Percentiles rank a stretch among this genome's conserved stretches.
Evolutionary conservation across 495 filamentous ascomycete genomes (phyloP).

Genomic region (Parathielavia appendiculata): DNA sequence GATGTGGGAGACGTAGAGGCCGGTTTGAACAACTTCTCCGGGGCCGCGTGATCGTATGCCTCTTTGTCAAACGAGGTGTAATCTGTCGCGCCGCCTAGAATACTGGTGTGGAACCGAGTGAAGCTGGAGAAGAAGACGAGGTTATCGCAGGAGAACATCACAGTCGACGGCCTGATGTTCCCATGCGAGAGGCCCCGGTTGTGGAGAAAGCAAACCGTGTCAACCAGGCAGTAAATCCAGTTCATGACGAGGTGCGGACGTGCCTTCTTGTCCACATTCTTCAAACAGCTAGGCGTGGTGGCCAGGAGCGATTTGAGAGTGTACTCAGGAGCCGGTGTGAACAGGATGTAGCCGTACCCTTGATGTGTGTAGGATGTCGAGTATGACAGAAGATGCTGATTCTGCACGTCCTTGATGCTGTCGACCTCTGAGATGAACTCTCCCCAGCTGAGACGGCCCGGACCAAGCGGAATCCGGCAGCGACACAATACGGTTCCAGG

Average conservation of each 20-base stretch:
- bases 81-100: slow-evolving; percentile 37
- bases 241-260: slow-evolving; percentile 64
- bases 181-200: slow-evolving; percentile 65
- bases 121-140: slow-evolving; percentile 69
- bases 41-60: slow-evolving; percentile 80
- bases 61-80: slow-evolving; percentile 61
- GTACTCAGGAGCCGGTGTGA: slow-evolving; percentile 67
- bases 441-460: slow-evolving; percentile 54
- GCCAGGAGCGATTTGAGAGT: slow-evolving; percentile 75
- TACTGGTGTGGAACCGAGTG: slow-evolving; percentile 51
- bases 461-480: slow-evolving; percentile 60
- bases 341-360: slow-evolving; percentile 67
- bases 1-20: slow-evolving; percentile 30
- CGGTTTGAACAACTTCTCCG: slow-evolving; percentile 65
- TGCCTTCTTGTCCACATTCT: slow-evolving; percentile 65
- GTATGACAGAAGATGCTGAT: slow-evolving; percentile 75
- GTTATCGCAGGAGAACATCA: slow-evolving; percentile 67
- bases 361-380: slow-evolving; percentile 76
- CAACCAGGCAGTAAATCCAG: slow-evolving; percentile 83
- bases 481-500: slow-evolving; percentile 61
- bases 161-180: slow-evolving; percentile 77
- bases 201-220: slow-evolving; percentile 74
- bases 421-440: slow-evolving; percentile 68
- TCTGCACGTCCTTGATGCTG: slow-evolving; percentile 57
- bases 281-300: slow-evolving; percentile 60